Conservation (phyloP, 352 stramenopile species). For the Phytophthora lateralis region DNA sequence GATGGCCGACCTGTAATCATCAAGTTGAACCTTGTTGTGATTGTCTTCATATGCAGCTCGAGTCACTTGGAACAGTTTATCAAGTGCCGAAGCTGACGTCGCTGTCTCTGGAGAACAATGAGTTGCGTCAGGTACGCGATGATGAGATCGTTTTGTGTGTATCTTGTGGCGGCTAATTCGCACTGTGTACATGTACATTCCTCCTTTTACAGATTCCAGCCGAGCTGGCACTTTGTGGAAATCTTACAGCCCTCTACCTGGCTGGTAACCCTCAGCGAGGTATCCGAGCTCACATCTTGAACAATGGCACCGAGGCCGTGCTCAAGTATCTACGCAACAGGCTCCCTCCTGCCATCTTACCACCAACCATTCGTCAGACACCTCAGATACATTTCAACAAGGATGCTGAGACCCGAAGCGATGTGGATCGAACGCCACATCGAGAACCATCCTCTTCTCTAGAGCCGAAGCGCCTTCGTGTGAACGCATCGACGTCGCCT, state of each 20-base stretch:
- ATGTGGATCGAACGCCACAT: slow-evolving; percentile 8
- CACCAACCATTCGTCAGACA: slow-evolving; percentile 26
- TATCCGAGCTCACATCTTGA: slow-evolving; percentile 68
- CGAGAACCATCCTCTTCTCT: too few relatives aligned
- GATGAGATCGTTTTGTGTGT: not conserved
- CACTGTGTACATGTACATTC: slow-evolving; percentile 2
- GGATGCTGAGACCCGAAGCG: slow-evolving; percentile 16
- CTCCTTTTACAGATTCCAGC: slow-evolving; percentile 59
- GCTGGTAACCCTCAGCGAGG: slow-evolving; percentile 79
- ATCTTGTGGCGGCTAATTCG: not conserved
- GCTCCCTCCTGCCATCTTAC: slow-evolving; percentile 39
- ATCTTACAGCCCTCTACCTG: slow-evolving; percentile 67
- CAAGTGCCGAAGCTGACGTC: slow-evolving; percentile 63
- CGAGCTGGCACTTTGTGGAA: slow-evolving; percentile 59
- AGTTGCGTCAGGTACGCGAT: slow-evolving; percentile 60
- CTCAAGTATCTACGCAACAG: slow-evolving; percentile 75
- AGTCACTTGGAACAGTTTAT: slow-evolving; percentile 67
- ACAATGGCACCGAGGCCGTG: slow-evolving; percentile 72
- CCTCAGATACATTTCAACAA: slow-evolving; percentile 17
- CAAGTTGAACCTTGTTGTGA: slow-evolving; percentile 6
- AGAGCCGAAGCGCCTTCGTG: slow-evolving; percentile 40
- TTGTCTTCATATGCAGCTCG: slow-evolving; percentile 40
- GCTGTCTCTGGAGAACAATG: slow-evolving; percentile 86
- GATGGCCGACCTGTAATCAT: not conserved
- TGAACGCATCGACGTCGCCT: slow-evolving; percentile 28